Conservation (phyloP, 73 alveolate species). For the Paramecium bursaria region DNA sequence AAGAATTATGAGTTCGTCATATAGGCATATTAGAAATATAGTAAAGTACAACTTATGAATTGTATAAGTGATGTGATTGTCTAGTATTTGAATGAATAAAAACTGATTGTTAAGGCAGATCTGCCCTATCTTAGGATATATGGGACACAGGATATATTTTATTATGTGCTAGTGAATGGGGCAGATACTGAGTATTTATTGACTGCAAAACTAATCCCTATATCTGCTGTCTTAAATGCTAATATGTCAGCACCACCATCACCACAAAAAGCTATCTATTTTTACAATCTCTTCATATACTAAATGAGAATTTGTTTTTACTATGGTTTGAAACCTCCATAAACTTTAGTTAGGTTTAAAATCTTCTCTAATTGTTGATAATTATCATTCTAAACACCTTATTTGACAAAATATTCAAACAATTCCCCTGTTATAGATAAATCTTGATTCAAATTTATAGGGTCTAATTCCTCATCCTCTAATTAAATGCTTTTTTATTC, state of each 20-base stretch:
- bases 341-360: slow-evolving; percentile 16
- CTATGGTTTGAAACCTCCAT: slow-evolving; percentile 35
- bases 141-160: slow-evolving; percentile 30
- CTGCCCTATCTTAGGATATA: slow-evolving; percentile 17
- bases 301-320: slow-evolving; percentile 5
- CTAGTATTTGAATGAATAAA: slow-evolving; percentile 30
- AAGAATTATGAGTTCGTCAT: slow-evolving; percentile 53
- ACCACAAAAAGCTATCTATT: slow-evolving; percentile 30
- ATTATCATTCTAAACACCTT: background rate
- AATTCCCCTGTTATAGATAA: slow-evolving; percentile 18
- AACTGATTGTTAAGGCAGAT: slow-evolving; percentile 36
- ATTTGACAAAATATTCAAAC: background rate
- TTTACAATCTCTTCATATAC: background rate
- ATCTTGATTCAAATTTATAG: no score
- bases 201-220: slow-evolving; percentile 33
- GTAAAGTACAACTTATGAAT: slow-evolving; percentile 40
- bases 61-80: slow-evolving; percentile 34
- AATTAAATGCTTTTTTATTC: no score
- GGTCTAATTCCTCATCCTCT: no score
- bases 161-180: slow-evolving; percentile 22
- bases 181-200: slow-evolving; percentile 36
- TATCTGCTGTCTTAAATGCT: slow-evolving; percentile 52
- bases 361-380: background rate
- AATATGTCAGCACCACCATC: slow-evolving; percentile 49
- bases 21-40: slow-evolving; percentile 30